phyloP scores from a whole-genome alignment of 2,329 filamentous ascomycete genomes.

The Claviceps africana region DNA sequence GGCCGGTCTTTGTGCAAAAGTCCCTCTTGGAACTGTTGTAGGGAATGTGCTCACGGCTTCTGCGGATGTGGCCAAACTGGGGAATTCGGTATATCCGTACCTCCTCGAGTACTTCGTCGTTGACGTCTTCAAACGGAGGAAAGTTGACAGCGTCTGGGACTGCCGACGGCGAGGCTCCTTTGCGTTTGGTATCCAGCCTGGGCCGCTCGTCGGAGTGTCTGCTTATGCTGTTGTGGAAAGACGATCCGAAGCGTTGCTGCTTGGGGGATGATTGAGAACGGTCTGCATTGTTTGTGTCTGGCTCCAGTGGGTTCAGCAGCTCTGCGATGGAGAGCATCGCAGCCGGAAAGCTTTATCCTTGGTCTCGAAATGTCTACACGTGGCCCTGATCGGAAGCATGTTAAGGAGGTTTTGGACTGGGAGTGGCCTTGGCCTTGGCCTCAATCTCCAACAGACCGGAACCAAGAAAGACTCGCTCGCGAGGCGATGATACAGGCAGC shows the following conservation, averaged over 20 bases:
- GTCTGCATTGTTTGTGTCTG: neutral
- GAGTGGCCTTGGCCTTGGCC: neutral
- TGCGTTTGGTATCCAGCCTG: neutral
- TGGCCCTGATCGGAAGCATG: neutral
- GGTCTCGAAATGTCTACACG: neutral
- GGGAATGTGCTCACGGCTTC: constrained; percentile 63
- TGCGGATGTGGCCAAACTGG: constrained; percentile 47
- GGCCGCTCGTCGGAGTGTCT: neutral
- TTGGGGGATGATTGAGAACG: neutral
- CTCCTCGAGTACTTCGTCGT: constrained; percentile 31
- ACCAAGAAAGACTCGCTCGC: neutral
- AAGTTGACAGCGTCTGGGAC: constrained; percentile 38
- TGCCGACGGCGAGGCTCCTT: neutral
- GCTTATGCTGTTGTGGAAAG: neutral
- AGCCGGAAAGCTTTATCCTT: neutral
- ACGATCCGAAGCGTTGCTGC: neutral
- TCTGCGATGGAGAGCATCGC: constrained; percentile 2
- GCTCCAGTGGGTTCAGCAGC: constrained; percentile 2
- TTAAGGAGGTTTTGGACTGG: neutral
- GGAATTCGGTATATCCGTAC: constrained; percentile 47
- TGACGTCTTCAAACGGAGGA: constrained; percentile 55
- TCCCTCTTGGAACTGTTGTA: constrained; percentile 92
- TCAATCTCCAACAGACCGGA: neutral
- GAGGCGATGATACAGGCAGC: neutral
- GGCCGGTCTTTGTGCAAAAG: constrained; percentile 72